phyloP scores from a whole-genome alignment of 1,139 yeast genomes.

The Magnusiomyces suaveolens region DNA sequence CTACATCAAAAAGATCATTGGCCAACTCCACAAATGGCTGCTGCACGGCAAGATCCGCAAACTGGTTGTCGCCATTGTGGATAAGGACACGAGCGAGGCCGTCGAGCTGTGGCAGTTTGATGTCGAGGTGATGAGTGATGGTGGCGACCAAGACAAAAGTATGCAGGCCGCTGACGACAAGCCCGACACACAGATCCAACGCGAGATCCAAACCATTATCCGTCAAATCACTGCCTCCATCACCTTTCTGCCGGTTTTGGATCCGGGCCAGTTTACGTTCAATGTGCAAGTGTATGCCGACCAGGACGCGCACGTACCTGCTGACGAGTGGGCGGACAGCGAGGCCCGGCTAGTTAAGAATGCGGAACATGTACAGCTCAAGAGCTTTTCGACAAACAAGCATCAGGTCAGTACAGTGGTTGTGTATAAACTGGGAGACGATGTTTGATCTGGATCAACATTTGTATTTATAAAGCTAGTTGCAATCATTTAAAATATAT shows the following conservation, averaged over 20 bases:
- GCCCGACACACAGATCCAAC: conserved; percentile 47
- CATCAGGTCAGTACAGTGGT: conserved; percentile 73
- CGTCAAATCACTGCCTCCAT: conserved; percentile 86
- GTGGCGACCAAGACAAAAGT: conserved; percentile 7
- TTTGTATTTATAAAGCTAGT: neutral
- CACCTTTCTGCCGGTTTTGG: conserved; percentile 69
- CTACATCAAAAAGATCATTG: conserved; percentile 59
- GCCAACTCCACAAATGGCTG: conserved; percentile 78
- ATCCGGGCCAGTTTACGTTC: conserved; percentile 57
- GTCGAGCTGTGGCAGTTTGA: conserved; percentile 86
- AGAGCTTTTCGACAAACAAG: conserved; percentile 56
- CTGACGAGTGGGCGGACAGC: conserved; percentile 74
- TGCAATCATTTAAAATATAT: neutral
- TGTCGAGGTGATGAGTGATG: conserved; percentile 37
- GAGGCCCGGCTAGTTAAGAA: conserved; percentile 51
- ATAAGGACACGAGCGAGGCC: conserved; percentile 55
- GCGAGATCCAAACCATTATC: conserved; percentile 73
- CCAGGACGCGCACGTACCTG: conserved; percentile 58
- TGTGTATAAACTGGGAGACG: conserved; percentile 43
- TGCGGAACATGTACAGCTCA: conserved; percentile 58
- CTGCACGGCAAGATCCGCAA: conserved; percentile 59
- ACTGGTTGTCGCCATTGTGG: conserved; percentile 61
- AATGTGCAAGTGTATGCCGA: conserved; percentile 82
- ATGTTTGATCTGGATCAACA: conserved; percentile 3
- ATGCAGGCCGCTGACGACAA: conserved; percentile 16